These are phyloP conservation scores for Quercus glauca DNA, from an alignment of 306 rosid species.

Conservation along the genomic window DNA sequence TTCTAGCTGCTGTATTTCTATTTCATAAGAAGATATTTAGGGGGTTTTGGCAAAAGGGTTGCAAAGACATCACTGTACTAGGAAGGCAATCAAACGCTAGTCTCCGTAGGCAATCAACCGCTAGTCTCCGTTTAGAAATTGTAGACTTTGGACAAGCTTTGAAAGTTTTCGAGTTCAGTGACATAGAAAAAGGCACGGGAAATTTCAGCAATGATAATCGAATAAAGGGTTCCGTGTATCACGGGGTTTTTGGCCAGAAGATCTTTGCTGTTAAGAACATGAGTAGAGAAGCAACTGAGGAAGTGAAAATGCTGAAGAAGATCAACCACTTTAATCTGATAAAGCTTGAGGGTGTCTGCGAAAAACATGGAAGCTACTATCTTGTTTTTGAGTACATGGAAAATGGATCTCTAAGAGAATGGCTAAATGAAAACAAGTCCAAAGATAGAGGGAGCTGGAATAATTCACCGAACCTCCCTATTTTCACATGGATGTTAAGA, in stretches of 20 bases:
- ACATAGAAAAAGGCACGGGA: constrained; percentile 46
- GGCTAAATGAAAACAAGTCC: constrained; percentile 39
- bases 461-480: constrained; percentile 61
- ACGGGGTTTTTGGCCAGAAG: constrained; percentile 34
- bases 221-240: constrained; percentile 45
- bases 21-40: constrained; percentile 26
- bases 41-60: not conserved
- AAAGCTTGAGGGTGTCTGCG: constrained; percentile 59
- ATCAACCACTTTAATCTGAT: constrained; percentile 68
- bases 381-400: constrained; percentile 72
- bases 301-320: constrained; percentile 56
- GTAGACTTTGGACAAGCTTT: constrained; percentile 43
- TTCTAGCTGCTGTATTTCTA: constrained; percentile 10
- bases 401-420: constrained; percentile 62
- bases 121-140: constrained; percentile 43
- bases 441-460: constrained; percentile 40
- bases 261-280: constrained; percentile 47
- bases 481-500: constrained; percentile 55
- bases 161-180: constrained; percentile 37
- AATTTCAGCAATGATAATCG: constrained; percentile 46
- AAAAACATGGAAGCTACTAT: constrained; percentile 29
- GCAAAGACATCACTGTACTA: not conserved
- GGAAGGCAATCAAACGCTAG: constrained; percentile 23
- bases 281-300: constrained; percentile 40
- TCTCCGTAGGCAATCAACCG: constrained; percentile 24